These are phyloP conservation scores for Camillea tinctor DNA, from an alignment of 2,329 filamentous ascomycete species.

Conservation along the genomic window DNA sequence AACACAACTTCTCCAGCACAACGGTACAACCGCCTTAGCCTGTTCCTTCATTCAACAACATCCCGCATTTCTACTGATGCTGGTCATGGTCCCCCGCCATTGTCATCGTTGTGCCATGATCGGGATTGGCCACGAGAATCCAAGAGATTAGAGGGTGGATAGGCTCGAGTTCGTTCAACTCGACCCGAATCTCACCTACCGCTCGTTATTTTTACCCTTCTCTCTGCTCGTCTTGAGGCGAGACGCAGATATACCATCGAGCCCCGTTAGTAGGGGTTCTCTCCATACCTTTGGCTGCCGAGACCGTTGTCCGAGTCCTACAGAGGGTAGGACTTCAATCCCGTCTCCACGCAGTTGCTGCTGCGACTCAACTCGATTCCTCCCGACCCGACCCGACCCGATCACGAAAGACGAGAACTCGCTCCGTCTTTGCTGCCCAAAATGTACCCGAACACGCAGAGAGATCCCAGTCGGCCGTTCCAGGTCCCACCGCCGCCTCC, in stretches of 20 bases:
- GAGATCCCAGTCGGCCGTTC: constrained; percentile 53
- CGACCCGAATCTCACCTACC: background rate
- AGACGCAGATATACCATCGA: no score
- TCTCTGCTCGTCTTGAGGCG: background rate
- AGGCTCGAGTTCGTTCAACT: background rate
- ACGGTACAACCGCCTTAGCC: no score
- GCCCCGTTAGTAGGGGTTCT: no score
- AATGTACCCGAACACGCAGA: constrained; percentile 58
- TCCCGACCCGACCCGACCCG: constrained; percentile 4
- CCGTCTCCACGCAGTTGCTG: background rate
- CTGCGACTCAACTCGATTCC: constrained; percentile 10
- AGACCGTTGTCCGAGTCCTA: no score
- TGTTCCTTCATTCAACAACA: no score
- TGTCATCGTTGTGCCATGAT: background rate
- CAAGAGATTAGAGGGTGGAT: background rate
- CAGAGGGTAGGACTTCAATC: no score
- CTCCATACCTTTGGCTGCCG: background rate
- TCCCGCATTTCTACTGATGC: background rate
- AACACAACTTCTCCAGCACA: background rate
- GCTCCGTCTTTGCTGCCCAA: constrained; percentile 24
- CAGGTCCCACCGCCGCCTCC: constrained; percentile 57
- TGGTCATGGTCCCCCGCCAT: background rate
- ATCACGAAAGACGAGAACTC: constrained; percentile 5
- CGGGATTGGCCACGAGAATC: background rate
- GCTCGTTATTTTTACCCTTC: background rate